Percentiles rank a stretch among this genome's conserved stretches.
These are phyloP conservation scores for Ogataea chonburiensis DNA, from an alignment of 805 yeast species.

Conservation along the genomic window DNA sequence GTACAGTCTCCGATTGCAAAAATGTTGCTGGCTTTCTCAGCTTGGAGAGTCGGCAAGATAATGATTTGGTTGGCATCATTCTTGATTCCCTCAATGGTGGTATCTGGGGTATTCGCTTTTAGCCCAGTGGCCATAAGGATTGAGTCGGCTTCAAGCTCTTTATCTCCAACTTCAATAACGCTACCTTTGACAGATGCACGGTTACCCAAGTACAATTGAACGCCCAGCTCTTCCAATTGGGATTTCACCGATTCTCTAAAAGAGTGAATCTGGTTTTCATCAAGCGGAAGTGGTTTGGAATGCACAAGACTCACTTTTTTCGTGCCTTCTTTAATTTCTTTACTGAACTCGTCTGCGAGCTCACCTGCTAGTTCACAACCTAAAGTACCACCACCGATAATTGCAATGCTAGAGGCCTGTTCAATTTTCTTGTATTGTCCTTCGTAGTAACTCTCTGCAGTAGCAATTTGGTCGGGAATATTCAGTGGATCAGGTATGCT, in stretches of 20 bases:
- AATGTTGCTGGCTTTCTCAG: slow-evolving; percentile 20
- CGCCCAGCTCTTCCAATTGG: slow-evolving; percentile 8
- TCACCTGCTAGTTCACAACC: slow-evolving; percentile 37
- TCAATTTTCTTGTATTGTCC: slow-evolving; percentile 17
- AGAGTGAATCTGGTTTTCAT: too few relatives aligned
- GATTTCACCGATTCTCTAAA: too few relatives aligned
- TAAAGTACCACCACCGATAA: slow-evolving; percentile 36
- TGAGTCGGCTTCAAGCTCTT: slow-evolving; percentile 11
- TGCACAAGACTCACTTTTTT: slow-evolving; percentile 30
- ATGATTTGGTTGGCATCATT: slow-evolving; percentile 16
- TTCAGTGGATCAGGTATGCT: slow-evolving; percentile 30
- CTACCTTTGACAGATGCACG: slow-evolving; percentile 7
- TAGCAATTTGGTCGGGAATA: slow-evolving; percentile 7
- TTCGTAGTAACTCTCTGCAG: slow-evolving; percentile 16
- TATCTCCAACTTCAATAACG: slow-evolving; percentile 7
- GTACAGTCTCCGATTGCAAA: slow-evolving; percentile 39
- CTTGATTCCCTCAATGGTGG: slow-evolving; percentile 8
- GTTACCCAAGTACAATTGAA: slow-evolving; percentile 11
- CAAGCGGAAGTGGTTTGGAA: slow-evolving; percentile 10
- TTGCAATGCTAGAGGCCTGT: slow-evolving; percentile 27
- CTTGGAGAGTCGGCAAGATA: slow-evolving; percentile 26
- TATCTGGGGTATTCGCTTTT: slow-evolving; percentile 7
- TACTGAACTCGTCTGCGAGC: slow-evolving; percentile 22
- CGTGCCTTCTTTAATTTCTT: slow-evolving; percentile 13
- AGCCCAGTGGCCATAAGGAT: slow-evolving; percentile 15